A percentile compares a stretch with the other conserved stretches of the same genome.
Evolutionary conservation across 2,329 filamentous ascomycete genomes (phyloP).

Genomic region (Proliferodiscus dingleyae): DNA sequence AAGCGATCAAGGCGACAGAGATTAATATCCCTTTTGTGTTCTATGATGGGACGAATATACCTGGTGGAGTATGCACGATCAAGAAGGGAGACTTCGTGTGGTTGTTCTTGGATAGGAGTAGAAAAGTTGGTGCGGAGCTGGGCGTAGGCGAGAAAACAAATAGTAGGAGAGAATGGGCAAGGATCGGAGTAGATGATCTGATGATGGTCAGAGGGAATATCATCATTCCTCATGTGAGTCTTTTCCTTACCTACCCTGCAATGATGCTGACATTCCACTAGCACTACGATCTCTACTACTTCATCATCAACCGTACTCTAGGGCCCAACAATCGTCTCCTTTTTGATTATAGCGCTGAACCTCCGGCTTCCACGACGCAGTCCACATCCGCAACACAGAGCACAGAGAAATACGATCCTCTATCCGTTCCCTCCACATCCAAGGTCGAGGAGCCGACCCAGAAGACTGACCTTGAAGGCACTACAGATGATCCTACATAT

Average conservation of each 20-base stretch:
- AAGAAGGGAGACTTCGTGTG: conserved; percentile 93
- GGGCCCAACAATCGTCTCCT: conserved; percentile 68
- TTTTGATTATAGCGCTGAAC: conserved; percentile 67
- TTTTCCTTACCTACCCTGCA: conserved; percentile 19
- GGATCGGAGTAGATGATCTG: conserved; percentile 90
- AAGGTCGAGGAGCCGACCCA: conserved; percentile 32
- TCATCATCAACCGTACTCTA: conserved; percentile 80
- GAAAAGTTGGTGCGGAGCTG: conserved; percentile 82
- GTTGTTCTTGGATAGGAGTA: conserved; percentile 86
- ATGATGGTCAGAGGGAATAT: conserved; percentile 87
- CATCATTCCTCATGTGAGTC: conserved; percentile 87
- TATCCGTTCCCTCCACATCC: conserved; percentile 33
- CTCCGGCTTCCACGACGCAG: conserved; percentile 29
- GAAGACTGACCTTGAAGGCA: conserved; percentile 60
- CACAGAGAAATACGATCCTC: conserved; percentile 34
- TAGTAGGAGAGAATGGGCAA: conserved; percentile 76
- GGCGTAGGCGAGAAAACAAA: conserved; percentile 61
- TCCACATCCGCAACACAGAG: conserved; percentile 12
- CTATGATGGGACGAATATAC: conserved; percentile 88
- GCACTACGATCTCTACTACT: conserved; percentile 98
- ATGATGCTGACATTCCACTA: conserved; percentile 36
- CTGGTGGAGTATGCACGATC: conserved; percentile 76
- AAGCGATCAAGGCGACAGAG: conserved; percentile 82
- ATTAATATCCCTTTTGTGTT: conserved; percentile 93
- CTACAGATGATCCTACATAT: conserved; percentile 67